Evolutionary conservation across 1,284 basidiomycete species (phyloP), one percentile per base, ranked within the genome.

Genomic region (Papiliotrema fonsecae): DNA sequence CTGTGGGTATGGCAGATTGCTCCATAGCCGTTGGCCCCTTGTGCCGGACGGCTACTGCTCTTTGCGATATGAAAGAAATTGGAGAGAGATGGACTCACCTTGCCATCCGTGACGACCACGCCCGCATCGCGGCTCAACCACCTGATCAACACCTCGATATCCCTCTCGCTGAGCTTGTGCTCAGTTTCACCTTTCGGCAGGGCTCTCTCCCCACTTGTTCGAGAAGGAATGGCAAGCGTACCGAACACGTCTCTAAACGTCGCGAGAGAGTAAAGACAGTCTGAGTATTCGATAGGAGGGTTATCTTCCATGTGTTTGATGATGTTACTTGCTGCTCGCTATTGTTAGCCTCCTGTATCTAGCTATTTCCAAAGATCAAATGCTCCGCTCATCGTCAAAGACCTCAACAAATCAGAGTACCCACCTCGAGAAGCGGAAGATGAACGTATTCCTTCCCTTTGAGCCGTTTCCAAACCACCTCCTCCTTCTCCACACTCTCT

Each of bases 101-200:
- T 81, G 51, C 81, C 78, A 45, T 86, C 80, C 10, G 81, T 72
- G 0, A 86, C 76, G 4, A 92, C 56, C 0, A 79, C 76, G 5
- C 74, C 75, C 58, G 77, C 79, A 65, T 97, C 93, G 41, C 93
- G 78, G 60, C 85, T 80, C 32, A 97, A 74, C 69, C 84, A 89
- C 68, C 78, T 85, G 25, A 94, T 50, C 27, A 96, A 65, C 2
- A 93, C 79, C 47, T 79, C 80, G 11, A 81, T 67, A 66, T 97
- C 70, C 6, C 51, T n/a, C 25, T 47, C 39, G 25, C 34, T 30
- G 28, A 51, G 22, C 24, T 47, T 38, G 19, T 56, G 49, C n/a
- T n/a, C n/a, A n/a, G n/a, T n/a, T 4, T 39, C 31, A 6, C 49
- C 54, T n/a, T 44, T 21, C 2, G 54, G 49, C 26, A 54, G 21